Percentiles rank a stretch among this genome's conserved stretches.
Conservation (phyloP, 257 asterid species). For the Solanum paucissectum region DNA sequence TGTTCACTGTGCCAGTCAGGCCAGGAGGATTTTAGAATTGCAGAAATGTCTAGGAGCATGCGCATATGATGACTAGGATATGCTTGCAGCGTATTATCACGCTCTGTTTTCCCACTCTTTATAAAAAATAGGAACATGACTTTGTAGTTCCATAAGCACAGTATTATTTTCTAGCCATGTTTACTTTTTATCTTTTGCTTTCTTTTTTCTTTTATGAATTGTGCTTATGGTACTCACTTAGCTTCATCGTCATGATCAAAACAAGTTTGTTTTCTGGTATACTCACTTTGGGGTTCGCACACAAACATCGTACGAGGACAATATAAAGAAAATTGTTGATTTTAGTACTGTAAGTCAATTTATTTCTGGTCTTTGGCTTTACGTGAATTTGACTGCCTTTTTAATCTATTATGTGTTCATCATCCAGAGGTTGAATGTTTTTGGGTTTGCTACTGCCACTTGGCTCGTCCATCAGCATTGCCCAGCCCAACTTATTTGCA, state of each 20-base stretch:
- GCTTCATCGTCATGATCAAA: conserved; percentile 27
- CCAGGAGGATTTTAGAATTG: neutral
- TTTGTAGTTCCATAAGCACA: neutral
- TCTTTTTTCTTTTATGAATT: neutral
- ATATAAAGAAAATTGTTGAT: conserved; percentile 79
- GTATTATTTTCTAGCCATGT: neutral
- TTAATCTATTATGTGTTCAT: neutral
- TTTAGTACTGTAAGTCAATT: conserved; percentile 67
- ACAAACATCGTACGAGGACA: conserved; percentile 83
- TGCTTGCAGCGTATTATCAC: neutral
- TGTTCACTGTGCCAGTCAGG: neutral
- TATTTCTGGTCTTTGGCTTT: neutral
- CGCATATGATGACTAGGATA: neutral
- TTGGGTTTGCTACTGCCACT: conserved; percentile 93
- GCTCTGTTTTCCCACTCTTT: neutral
- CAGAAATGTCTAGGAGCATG: neutral
- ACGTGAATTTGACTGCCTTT: neutral
- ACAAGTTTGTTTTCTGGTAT: conserved; percentile 87
- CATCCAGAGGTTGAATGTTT: conserved; percentile 68
- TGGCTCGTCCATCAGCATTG: conserved; percentile 72
- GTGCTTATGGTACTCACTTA: neutral
- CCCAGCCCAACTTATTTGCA: conserved; percentile 95
- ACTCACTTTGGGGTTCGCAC: conserved; percentile 91
- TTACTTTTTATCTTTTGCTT: neutral
- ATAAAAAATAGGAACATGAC: neutral